Evolutionary conservation across 305 asterid genomes (phyloP).

Genomic region (Stenogyne calaminthoides): DNA sequence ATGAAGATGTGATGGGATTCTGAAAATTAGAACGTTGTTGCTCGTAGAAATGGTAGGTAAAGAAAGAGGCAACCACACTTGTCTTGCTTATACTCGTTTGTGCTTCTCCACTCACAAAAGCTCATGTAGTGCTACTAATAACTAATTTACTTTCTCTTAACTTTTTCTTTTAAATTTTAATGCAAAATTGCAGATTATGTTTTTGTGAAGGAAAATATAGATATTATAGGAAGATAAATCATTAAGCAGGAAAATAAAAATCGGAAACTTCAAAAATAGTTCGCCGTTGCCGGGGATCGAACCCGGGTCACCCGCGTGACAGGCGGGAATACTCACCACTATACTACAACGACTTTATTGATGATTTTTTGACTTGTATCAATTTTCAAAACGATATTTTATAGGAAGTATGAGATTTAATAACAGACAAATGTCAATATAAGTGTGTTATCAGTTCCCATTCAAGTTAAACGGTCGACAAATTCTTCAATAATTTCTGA

Average conservation of each 20-base stretch:
- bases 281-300: slow-evolving; percentile 53
- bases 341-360: slow-evolving; percentile 55
- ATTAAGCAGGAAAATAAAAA: too few relatives aligned
- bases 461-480: neutral
- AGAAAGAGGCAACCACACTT: slow-evolving; percentile 7
- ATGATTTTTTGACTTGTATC: too few relatives aligned
- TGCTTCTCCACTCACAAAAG: slow-evolving; percentile 7
- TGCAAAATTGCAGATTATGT: neutral
- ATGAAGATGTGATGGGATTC: neutral
- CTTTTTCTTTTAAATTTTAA: neutral
- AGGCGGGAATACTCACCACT: slow-evolving; percentile 72
- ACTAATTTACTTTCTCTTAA: neutral
- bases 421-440: neutral
- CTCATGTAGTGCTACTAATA: neutral
- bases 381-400: too few relatives aligned
- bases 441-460: neutral
- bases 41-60: neutral
- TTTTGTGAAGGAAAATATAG: neutral
- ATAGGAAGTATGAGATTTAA: neutral
- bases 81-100: neutral
- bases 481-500: neutral
- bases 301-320: slow-evolving; percentile 93
- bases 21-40: neutral
- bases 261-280: too few relatives aligned
- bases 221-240: too few relatives aligned